These are phyloP conservation scores for Apium graveolens DNA, from an alignment of 129 eudicot genomes.

Conservation along the genomic window DNA sequence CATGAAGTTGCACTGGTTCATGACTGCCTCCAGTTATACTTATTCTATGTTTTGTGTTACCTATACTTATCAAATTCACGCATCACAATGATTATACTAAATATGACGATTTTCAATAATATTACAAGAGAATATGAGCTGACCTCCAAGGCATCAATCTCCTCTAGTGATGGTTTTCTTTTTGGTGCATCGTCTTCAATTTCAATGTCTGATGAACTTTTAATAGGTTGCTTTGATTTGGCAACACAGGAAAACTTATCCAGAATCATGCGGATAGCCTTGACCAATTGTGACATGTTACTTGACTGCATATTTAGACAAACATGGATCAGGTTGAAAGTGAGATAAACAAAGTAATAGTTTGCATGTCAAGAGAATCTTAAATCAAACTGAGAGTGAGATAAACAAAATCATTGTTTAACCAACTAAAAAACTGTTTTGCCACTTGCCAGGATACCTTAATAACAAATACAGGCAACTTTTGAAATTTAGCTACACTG, in stretches of 20 bases:
- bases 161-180: conserved; percentile 87
- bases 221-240: conserved; percentile 30
- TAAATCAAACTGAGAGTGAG: neutral
- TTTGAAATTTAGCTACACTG: conserved; percentile 73
- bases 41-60: neutral
- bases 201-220: conserved; percentile 48
- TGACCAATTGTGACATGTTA: conserved; percentile 93
- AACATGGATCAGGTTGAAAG: neutral
- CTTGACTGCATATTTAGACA: conserved; percentile 50
- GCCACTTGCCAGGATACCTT: conserved; percentile 37
- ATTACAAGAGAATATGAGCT: neutral
- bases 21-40: neutral
- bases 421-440: neutral
- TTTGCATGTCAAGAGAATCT: conserved; percentile 3
- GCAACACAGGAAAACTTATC: conserved; percentile 49
- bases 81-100: neutral
- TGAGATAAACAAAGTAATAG: neutral
- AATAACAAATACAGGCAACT: conserved; percentile 80
- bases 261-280: conserved; percentile 88
- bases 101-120: neutral
- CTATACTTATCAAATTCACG: neutral
- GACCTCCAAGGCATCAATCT: conserved; percentile 97
- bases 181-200: conserved; percentile 88
- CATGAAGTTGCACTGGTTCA: neutral
- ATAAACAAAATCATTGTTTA: neutral